Evolutionary conservation across 331 rosid genomes (phyloP), one percentile per base, ranked within the genome.

Genomic region (Pyrus hybrid): DNA sequence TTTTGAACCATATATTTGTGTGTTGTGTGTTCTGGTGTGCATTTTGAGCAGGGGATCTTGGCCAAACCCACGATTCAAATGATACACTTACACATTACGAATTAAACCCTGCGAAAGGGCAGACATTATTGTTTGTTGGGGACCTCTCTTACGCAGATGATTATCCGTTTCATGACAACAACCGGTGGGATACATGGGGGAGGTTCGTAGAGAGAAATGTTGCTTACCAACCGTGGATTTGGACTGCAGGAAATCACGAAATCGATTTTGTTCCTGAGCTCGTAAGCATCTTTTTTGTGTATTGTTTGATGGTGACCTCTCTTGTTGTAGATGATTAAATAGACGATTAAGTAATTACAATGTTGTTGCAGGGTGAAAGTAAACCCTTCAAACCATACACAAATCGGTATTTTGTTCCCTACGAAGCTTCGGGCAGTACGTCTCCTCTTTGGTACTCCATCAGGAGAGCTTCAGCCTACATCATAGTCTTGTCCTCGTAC

Each of bases 101-200:
- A 66, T 70, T 53, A 54, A 85, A 73, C 77, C 86, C 87, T 21
- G 63, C 65, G 47, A 80, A 82, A 83, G 91, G 91, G 60, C 84
- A 85, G 83, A 41, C 87, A 0, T 33, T 87, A 13, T 78, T 87
- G 87, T 87, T 82, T 70, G 61, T 85, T 32, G 87, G 91, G 23
- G 87, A 82, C 81, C 85, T 87, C 37, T 80, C 91, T 64, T 85
- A 85, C 54, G 87, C 91, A 21, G 84, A 87, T 67, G 85, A 72
- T 30, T 82, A 85, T 70, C 91, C 88, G 10, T 85, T 85, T 54
- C 91, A 85, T 51, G 91, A 85, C 75, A 85, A 85, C 69, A 76
- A n/a, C 49, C 78, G 88, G 60, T 87, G 91, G 91, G 91, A 85
- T 71, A 72, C 88, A 23, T 87, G 91, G 91, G 87, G 87, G 37